A percentile compares a stretch with the other conserved stretches of the same genome.
Evolutionary conservation across 2,329 filamentous ascomycete species (phyloP).

Genomic region (Escovopsis sp.): DNA sequence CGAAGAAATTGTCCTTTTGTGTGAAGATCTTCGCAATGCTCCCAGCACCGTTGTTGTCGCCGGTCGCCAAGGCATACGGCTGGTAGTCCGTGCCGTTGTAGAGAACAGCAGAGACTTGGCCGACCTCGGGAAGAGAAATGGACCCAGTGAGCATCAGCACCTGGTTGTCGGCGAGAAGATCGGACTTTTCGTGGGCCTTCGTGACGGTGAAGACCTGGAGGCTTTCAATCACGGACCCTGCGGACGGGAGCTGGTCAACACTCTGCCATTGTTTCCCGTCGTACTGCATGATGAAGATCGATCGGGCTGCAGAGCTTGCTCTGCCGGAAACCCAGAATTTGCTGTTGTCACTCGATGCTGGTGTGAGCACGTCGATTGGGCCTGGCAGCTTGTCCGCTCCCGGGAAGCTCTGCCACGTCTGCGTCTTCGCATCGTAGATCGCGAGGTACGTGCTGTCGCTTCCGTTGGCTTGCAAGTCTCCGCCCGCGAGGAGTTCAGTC

Average conservation of each 20-base stretch:
- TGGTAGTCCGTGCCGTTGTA: slow-evolving; percentile 70
- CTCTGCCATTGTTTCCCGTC: slow-evolving; percentile 58
- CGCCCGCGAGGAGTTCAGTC: slow-evolving; percentile 60
- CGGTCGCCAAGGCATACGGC: slow-evolving; percentile 70
- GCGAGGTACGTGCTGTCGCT: slow-evolving; percentile 51
- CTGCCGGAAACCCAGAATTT: slow-evolving; percentile 69
- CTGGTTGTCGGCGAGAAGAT: slow-evolving; percentile 51
- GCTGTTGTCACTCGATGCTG: slow-evolving; percentile 55
- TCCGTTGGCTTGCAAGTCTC: slow-evolving; percentile 55
- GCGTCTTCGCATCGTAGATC: slow-evolving; percentile 53
- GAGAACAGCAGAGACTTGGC: slow-evolving; percentile 69
- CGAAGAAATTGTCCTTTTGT: slow-evolving; percentile 65
- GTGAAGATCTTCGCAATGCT: slow-evolving; percentile 74
- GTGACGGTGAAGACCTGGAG: slow-evolving; percentile 69
- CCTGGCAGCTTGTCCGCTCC: slow-evolving; percentile 57
- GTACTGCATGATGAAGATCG: slow-evolving; percentile 69
- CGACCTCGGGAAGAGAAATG: slow-evolving; percentile 60
- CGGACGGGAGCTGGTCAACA: slow-evolving; percentile 46
- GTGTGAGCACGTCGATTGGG: slow-evolving; percentile 59
- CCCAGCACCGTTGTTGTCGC: slow-evolving; percentile 47
- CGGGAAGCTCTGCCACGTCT: slow-evolving; percentile 51
- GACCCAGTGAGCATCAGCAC: slow-evolving; percentile 74
- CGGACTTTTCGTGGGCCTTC: slow-evolving; percentile 47
- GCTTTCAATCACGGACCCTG: slow-evolving; percentile 55
- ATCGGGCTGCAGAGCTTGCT: slow-evolving; percentile 38